These are phyloP conservation scores for Sphaceloma murrayae DNA, from an alignment of 2,329 filamentous ascomycete species.

Conservation along the genomic window DNA sequence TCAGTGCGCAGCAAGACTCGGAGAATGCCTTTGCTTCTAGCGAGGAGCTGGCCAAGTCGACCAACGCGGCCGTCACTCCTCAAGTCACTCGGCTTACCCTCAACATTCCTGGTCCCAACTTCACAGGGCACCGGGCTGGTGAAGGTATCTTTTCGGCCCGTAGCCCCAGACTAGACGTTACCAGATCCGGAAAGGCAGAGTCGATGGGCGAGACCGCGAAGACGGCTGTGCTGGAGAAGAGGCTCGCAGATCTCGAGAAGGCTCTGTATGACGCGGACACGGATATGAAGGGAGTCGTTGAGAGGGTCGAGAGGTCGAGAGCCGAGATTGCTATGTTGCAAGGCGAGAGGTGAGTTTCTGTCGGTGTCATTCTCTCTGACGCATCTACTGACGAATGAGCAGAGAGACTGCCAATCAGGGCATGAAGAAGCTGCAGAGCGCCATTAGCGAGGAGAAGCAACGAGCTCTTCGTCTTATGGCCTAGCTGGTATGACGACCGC, in stretches of 20 bases:
- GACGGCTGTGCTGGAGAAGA: conserved; percentile 64
- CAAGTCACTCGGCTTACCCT: conserved; percentile 66
- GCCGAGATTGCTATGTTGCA: conserved; percentile 75
- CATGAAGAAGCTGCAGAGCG: conserved; percentile 18
- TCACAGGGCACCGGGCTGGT: conserved; percentile 42
- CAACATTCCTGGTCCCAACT: conserved; percentile 43
- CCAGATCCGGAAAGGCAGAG: conserved; percentile 46
- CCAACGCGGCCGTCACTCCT: conserved; percentile 67
- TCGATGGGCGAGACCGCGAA: conserved; percentile 45
- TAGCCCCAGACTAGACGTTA: conserved; percentile 52
- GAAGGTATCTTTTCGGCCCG: conserved; percentile 43
- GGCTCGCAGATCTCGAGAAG: conserved; percentile 76
- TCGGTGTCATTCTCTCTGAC: background rate
- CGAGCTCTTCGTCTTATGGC: conserved; percentile 17
- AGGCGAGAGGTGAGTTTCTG: conserved; percentile 56
- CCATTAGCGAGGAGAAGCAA: conserved; percentile 18
- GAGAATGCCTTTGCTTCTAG: conserved; percentile 76
- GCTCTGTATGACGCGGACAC: conserved; percentile 64
- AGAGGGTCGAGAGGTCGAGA: conserved; percentile 72
- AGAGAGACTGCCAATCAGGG: conserved; percentile 17
- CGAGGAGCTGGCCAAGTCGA: conserved; percentile 68
- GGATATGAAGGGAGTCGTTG: conserved; percentile 77
- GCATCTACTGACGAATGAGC: background rate
- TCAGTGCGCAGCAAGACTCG: conserved; percentile 72
- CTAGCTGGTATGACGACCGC: no score